Base-by-base conservation (phyloP, 768 basidiomycete genomes). In the Trichaptum fuscoviolaceum region DNA sequence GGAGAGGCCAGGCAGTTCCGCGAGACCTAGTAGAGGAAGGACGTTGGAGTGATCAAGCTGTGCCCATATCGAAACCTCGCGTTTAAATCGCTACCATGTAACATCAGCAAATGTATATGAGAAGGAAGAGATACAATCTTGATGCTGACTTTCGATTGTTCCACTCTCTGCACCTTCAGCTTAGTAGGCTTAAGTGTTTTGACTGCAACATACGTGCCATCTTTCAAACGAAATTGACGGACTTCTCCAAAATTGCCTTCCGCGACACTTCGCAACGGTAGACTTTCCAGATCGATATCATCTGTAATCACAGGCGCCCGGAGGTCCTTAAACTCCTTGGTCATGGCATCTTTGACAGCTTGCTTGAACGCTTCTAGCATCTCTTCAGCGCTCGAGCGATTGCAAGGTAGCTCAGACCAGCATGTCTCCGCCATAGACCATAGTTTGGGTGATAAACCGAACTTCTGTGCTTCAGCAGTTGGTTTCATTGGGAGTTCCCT, bases 11-110 rank as follows among this genome's bases (percentile, higher is more conserved):
- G 62, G 35, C 23, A 65, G 61, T 23, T 66, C 65, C 25, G 58
- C 65, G 25, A 68, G 34, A 7, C 67, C 67, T 26, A 68, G 42
- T 26, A 68, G 66, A 25, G 58, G 35, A 58, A 68, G 67, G 35
- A 68, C 62, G 25, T 68, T 68, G 17, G 67, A 65, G 62, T 68
- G 67, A 8, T 68, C 65, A 61, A 68, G 62, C 7, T 20, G 58
- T 36, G 65, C 61, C 67, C 67, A 68, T 30, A 68, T 63, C 25
- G 35, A 27, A 34, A 68, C 65, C 60, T 68, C 67, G 23, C 57
- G 67, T 62, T 65, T 62, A 66, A 68, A 68, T 62, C 57, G 60
- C 67, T 68, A 61, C 57, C 4, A 25, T 61, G 15, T 15, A 61
- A 17, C 8, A 17, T 61, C 59, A 61, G 30, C 59, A 25, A 61